phyloP scores from a whole-genome alignment of 1,284 basidiomycete species.

The Rhodotorula sp. region DNA sequence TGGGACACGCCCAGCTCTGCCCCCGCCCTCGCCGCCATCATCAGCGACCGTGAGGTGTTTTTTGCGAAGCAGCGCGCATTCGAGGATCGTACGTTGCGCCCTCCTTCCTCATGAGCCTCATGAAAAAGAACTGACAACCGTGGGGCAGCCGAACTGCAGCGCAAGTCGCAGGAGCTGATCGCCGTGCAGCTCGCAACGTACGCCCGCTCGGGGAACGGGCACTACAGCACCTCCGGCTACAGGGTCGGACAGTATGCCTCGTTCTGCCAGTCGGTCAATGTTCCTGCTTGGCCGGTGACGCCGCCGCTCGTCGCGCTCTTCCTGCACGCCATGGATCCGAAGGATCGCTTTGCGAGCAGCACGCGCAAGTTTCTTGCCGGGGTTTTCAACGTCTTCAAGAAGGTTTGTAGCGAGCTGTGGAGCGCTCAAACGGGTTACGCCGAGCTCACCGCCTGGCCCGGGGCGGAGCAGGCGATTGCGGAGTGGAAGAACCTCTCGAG shows the following conservation, averaged over 20 bases:
- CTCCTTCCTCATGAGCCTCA: neutral
- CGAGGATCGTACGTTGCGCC: neutral
- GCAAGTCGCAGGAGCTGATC: slow-evolving; percentile 3
- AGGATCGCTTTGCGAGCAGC: neutral
- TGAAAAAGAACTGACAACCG: no score
- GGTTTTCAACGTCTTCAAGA: neutral
- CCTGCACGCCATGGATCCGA: neutral
- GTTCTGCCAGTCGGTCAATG: neutral
- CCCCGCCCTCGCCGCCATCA: neutral
- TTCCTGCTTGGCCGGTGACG: neutral
- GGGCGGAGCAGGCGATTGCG: neutral
- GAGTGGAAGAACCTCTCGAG: neutral
- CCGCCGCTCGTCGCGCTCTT: neutral
- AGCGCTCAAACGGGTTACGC: neutral
- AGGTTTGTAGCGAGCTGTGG: neutral
- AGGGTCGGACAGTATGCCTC: neutral
- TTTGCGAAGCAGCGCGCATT: neutral
- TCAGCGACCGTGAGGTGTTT: neutral
- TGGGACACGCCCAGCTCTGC: neutral
- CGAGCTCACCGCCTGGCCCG: neutral
- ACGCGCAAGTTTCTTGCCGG: neutral
- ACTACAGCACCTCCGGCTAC: neutral
- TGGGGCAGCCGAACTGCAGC: slow-evolving; percentile 1
- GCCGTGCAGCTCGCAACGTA: neutral
- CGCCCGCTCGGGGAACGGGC: neutral